Base-by-base conservation (phyloP, 257 asterid genomes). In the Solanum rostratum region DNA sequence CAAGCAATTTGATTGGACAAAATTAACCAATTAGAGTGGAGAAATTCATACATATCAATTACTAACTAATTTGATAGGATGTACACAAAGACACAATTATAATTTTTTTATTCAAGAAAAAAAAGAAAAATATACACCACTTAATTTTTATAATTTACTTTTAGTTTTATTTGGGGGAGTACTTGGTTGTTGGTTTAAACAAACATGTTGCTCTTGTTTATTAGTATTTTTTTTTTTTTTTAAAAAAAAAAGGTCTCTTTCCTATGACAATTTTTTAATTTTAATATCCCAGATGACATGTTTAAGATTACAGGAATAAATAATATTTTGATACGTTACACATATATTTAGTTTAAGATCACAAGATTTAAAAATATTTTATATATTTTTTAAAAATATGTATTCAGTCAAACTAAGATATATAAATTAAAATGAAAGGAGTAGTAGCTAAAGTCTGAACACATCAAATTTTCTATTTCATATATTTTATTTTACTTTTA, bases 1-100 rank as follows among this genome's bases (percentile, higher is more conserved):
- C 73, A 71, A 70, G 20, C 76, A 30, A 63, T 85, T 54, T 86
- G 78, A 84, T 88, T 86, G 86, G 84, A 43, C 18, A 33, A 55
- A 46, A n/a, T 3, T 3, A 74, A 55, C 86, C 86, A 86, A 84
- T 79, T 33, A 29, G 19, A 66, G 79, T 13, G 70, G 70, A 65
- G 65, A 85, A 60, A 52, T 41, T 6, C 45, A 14, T 14, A 33
- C 27, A 12, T 5, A 11, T 45, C 11, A 22, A 13, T 71, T 33
- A 45, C 63, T 49, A 80, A 24, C 39, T 33, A 49, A 33, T 39
- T 78, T 86, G 24, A 63, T 57, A 78, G 57, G 68, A 22, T 57
- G 27, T 73, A 73, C 30, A 41, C 15, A 20, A 11, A 41, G 1
- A 41, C 54, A 41, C 79, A 70, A 15, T 46, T 74, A 74, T 41